Evolutionary conservation across 1,284 basidiomycete species (phyloP), one percentile per base, ranked within the genome.

Genomic region (Amylostereum chailletii): DNA sequence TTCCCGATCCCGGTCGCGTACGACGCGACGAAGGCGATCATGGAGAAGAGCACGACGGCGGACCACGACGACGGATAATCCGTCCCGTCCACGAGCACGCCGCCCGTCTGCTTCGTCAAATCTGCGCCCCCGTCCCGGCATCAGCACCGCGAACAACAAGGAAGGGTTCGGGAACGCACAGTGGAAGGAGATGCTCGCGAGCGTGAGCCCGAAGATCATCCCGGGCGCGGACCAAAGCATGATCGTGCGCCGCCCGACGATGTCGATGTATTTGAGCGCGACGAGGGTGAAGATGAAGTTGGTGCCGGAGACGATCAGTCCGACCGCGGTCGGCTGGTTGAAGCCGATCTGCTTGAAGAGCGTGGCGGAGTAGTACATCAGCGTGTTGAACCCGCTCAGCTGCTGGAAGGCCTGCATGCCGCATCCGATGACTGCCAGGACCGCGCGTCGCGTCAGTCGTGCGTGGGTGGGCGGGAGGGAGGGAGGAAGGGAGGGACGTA

Each of bases 361-460:
- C 0, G 86, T 87, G 2, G 86, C 83, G 26, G 45, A 48, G 40
- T 50, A 44, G 26, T 36, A 46, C 57, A 65, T 62, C 45, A 66
- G 57, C 4, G 68, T 70, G 60, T 77, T 77, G 65, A 77, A 80
- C 2, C 89, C 88, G 56, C 83, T 90, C 0, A 90, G 71, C 62
- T 91, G 88, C 60, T 92, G 89, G 63, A 83, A 84, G 0, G 84
- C 86, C 67, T 91, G 88, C 60, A 91, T 77, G 34, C 85, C 86
- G 57, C 84, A 87, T 5, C 78, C 85, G 34, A 92, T 74, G 55
- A 85, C 83, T 86, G 46, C 3, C 49, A 42, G 34, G 30, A 42
- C n/a, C 19, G 19, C 19, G 19, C 19, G 19, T 19, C 19, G 19
- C 19, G 19, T 19, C 19, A 19, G 19, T 19, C 19, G 19, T 19